Evolutionary conservation across 495 filamentous ascomycete genomes (phyloP), one percentile per base, ranked within the genome.

Genomic region (Rostrohypoxylon terebratum): DNA sequence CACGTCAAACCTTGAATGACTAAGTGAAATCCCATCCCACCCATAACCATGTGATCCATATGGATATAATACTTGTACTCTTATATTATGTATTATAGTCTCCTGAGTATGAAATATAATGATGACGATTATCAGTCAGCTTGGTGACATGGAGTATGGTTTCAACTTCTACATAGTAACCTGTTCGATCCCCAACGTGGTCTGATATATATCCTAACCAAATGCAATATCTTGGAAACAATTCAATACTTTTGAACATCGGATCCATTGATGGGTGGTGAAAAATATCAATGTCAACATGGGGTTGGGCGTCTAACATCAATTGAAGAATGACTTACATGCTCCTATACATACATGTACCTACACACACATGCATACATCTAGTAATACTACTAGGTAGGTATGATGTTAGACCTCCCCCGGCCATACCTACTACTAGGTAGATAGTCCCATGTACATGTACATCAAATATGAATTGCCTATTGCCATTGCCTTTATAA

Each of bases 61-160:
- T 44, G 14, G 13, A 9, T 38, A 38, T 10, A 2, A 38, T 38
- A 38, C 11, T n/a, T 14, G 14, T n/a, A n/a, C 4, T 14, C 13
- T 2, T 14, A 13, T 42, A 42, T 8, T n/a, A 45, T 45, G 18
- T 45, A 44, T 44, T 44, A 16, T 44, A 20, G n/a, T 45, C n/a
- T 45, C 42, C 42, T 45, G 16, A 45, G 42, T 45, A 45, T 45
- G 42, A 18, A 13, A 45, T 45, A 45, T 45, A 45, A n/a, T 45
- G 42, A 18, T 45, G 14, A 18, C 42, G 11, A 45, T 18, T 20
- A 8, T 20, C 8, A 20, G 42, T 45, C 16, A 45, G 16, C 16
- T 45, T n/a, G 42, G 42, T 45, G 16, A 45, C 42, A 45, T 45
- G 42, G 42, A 20, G 6, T 20, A 45, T 45, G n/a, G 42, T 45